phyloP scores from a whole-genome alignment of 164 flowering plant species.

The Magnolia officinalis region DNA sequence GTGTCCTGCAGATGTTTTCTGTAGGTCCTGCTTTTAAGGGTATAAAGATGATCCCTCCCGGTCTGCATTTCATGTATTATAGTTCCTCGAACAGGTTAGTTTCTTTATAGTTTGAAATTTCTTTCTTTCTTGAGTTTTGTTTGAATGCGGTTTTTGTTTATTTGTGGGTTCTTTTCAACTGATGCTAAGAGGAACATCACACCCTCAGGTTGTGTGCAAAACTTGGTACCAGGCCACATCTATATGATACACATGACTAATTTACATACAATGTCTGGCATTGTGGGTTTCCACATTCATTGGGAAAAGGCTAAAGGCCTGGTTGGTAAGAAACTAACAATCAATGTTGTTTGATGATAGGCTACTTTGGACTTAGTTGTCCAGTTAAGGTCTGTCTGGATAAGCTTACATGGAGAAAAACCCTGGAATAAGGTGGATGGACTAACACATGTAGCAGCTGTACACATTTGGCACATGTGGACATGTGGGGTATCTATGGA shows the following conservation, averaged over 20 bases:
- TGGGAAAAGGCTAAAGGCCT: neutral
- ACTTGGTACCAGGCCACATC: neutral
- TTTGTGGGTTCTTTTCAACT: neutral
- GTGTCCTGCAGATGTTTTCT: slow-evolving; percentile 52
- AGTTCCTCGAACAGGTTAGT: slow-evolving; percentile 73
- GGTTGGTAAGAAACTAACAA: neutral
- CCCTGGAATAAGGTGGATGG: too few species aligned
- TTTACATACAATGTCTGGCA: neutral
- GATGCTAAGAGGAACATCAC: neutral
- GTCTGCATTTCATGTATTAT: slow-evolving; percentile 79
- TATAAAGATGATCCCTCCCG: slow-evolving; percentile 93
- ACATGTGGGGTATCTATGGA: too few species aligned
- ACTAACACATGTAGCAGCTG: too few species aligned
- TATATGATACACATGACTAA: neutral
- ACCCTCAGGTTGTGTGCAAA: neutral
- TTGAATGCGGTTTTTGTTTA: neutral
- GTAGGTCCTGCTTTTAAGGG: slow-evolving; percentile 87
- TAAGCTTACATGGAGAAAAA: neutral
- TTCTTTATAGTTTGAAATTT: neutral
- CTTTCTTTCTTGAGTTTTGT: neutral
- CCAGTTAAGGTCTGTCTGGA: neutral
- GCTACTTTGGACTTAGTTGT: neutral
- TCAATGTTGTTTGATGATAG: neutral
- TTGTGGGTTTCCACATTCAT: neutral
- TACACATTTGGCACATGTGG: too few species aligned